Evolutionary conservation across 495 filamentous ascomycete genomes (phyloP), one percentile per base, ranked within the genome.

Genomic region (Umbilicaria muhlenbergii): DNA sequence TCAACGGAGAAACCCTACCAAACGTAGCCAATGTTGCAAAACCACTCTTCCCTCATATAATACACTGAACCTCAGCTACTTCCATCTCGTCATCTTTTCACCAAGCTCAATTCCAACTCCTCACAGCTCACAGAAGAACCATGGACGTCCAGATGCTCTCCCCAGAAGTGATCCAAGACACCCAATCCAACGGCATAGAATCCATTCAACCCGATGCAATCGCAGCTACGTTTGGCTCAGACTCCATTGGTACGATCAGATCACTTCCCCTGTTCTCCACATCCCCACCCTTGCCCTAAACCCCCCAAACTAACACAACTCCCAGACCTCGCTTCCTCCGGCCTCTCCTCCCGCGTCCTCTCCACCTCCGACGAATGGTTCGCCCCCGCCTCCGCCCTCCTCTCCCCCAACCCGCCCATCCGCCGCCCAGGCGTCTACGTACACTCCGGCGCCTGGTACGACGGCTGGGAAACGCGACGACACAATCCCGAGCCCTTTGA

Each of bases 401-500:
- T 86, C 42, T 89, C 74, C 13, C 81, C 83, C 1, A 74, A 74
- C 0, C 64, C 81, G 3, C 83, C 88, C 4, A 74, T 94, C 53
- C 73, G 75, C 47, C 76, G 81, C 49, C 78, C 80, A 0, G 86
- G 84, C 44, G 76, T 86, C 60, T 92, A 88, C 69, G 77, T 86
- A 39, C 77, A 80, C 54, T 74, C 84, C 10, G 87, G 87, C 47
- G 83, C 85, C 17, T 95, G 88, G 88, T 94, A 87, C 59, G 87
- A 95, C 56, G 87, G 87, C 18, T 94, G 87, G 88, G 88, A 95
- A 60, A 93, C 86, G 2, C 73, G 87, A 13, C 69, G 88, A 38
- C 88, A 94, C 66, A 95, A 95, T 58, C 61, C 70, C 0, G 68
- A 75, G 19, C 71, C 75, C 3, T 85, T 80, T 50, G 88, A 95